Evolutionary conservation across 2,329 filamentous ascomycete species (phyloP).

Genomic region (Pseudogymnoascus sp.): DNA sequence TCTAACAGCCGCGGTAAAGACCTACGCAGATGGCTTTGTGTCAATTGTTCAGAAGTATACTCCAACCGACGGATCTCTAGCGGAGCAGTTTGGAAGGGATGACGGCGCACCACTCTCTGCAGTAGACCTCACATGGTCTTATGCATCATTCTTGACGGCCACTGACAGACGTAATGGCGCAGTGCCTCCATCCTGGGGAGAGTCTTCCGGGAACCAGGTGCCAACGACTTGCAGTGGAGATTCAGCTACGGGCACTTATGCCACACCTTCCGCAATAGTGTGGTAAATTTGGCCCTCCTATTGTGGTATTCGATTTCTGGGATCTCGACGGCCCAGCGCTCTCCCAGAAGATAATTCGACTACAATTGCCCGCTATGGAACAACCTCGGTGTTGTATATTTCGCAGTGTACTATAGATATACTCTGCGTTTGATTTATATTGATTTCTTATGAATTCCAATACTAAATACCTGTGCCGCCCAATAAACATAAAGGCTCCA

Average conservation of each 20-base stretch:
- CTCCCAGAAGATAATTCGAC: neutral
- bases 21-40: slow-evolving; percentile 54
- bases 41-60: slow-evolving; percentile 42
- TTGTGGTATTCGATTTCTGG: neutral
- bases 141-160: slow-evolving; percentile 59
- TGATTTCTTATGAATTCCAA: neutral
- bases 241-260: neutral
- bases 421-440: neutral
- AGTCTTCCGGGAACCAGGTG: neutral
- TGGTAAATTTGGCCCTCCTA: neutral
- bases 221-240: neutral
- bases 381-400: neutral
- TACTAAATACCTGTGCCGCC: neutral
- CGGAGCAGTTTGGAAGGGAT: slow-evolving; percentile 57
- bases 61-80: slow-evolving; percentile 51
- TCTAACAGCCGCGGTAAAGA: slow-evolving; percentile 41
- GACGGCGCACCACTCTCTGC: slow-evolving; percentile 52
- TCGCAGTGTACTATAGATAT: neutral
- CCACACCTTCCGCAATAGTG: neutral
- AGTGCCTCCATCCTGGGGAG: slow-evolving; percentile 47
- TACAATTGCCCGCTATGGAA: neutral
- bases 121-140: slow-evolving; percentile 66
- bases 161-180: slow-evolving; percentile 46
- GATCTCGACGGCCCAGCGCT: neutral
- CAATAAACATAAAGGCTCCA: neutral